phyloP scores from a whole-genome alignment of 1,284 basidiomycete genomes.

The Apiotrichum sp. region DNA sequence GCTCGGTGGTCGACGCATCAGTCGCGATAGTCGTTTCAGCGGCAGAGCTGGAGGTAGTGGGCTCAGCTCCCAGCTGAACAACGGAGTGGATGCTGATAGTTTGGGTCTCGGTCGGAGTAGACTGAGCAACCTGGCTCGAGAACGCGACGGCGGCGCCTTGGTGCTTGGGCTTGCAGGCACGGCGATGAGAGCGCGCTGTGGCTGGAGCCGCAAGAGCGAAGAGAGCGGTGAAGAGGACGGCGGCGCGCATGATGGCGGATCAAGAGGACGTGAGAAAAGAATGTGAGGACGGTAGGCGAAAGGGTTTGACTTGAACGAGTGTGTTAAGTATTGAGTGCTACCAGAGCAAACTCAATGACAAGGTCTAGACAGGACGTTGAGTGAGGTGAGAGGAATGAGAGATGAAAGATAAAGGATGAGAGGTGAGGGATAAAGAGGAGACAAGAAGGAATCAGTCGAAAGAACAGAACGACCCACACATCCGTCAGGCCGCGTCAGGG shows the following conservation, averaged over 20 bases:
- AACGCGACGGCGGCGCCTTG: no score
- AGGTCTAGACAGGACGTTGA: background rate
- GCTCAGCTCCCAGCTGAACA: no score
- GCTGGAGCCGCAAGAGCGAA: background rate
- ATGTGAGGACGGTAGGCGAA: background rate
- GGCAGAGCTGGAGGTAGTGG: no score
- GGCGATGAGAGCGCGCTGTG: background rate
- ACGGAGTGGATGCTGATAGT: no score
- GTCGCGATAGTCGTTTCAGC: no score
- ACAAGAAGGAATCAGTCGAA: no score
- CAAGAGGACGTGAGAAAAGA: background rate
- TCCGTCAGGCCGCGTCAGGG: no score
- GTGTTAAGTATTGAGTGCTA: background rate
- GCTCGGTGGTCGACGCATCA: no score
- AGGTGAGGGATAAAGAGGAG: background rate
- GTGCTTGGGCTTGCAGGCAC: background rate
- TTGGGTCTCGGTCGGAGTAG: no score
- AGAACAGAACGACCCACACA: no score
- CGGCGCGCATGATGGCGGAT: conserved; percentile 9
- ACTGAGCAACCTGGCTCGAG: no score
- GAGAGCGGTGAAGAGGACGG: background rate
- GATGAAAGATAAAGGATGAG: background rate
- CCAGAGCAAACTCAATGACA: background rate
- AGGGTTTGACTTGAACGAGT: background rate
- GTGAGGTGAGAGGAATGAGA: background rate